phyloP scores from a whole-genome alignment of 2,329 filamentous ascomycete genomes.

The Annulohypoxylon truncatum region DNA sequence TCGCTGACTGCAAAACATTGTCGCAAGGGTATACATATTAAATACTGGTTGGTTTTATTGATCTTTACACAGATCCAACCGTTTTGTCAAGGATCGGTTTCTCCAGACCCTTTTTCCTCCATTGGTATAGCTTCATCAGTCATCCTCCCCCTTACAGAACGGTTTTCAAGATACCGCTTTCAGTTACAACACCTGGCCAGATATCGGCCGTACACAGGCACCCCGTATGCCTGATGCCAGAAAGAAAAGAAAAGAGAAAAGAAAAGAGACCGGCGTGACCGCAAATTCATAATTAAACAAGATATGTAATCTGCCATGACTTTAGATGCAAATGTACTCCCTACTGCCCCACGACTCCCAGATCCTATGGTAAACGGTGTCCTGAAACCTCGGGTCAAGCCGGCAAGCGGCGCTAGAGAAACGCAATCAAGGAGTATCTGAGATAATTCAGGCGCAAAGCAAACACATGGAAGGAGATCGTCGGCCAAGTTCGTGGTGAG shows the following conservation, averaged over 20 bases:
- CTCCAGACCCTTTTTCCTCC: slow-evolving; percentile 26
- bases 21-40: slow-evolving; percentile 37
- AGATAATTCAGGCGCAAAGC: slow-evolving; percentile 46
- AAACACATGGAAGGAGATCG: slow-evolving; percentile 48
- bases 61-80: slow-evolving; percentile 41
- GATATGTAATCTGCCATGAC: slow-evolving; percentile 60
- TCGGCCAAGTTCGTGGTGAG: slow-evolving; percentile 45
- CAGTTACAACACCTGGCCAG: slow-evolving; percentile 31
- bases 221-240: slow-evolving; percentile 37
- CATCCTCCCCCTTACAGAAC: slow-evolving; percentile 33
- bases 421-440: slow-evolving; percentile 41
- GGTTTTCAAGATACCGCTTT: slow-evolving; percentile 23
- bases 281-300: slow-evolving; percentile 64
- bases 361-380: slow-evolving; percentile 42
- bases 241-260: slow-evolving; percentile 47
- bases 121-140: slow-evolving; percentile 43
- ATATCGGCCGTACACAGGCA: slow-evolving; percentile 44
- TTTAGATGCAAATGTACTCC: slow-evolving; percentile 48
- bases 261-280: slow-evolving; percentile 48
- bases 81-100: slow-evolving; percentile 26
- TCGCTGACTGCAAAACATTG: slow-evolving; percentile 16
- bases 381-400: slow-evolving; percentile 41
- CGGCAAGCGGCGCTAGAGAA: slow-evolving; percentile 41
- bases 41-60: slow-evolving; percentile 38
- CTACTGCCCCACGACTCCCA: slow-evolving; percentile 40